phyloP scores from a whole-genome alignment of 2,329 filamentous ascomycete species.

The Ophiostoma triangulosporum region DNA sequence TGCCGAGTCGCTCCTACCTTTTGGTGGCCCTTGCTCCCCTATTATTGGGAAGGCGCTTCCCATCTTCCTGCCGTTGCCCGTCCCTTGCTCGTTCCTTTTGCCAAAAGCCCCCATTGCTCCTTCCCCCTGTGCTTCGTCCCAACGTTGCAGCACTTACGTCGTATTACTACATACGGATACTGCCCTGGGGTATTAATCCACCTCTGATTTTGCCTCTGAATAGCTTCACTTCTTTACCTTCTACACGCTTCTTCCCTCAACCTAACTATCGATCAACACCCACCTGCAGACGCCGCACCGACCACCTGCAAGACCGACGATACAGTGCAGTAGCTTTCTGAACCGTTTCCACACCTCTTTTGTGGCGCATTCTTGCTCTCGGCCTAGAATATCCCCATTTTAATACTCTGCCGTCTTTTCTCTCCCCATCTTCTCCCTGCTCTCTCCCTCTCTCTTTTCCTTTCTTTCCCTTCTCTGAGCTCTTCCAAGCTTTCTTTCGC shows the following conservation, averaged over 20 bases:
- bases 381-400: constrained; percentile 5
- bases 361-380: constrained; percentile 6
- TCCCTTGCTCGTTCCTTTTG: constrained; percentile 5
- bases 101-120: not conserved
- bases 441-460: not conserved
- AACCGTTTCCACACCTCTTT: constrained; percentile 3
- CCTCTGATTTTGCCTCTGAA: not conserved
- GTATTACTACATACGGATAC: not conserved
- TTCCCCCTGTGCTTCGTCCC: not conserved
- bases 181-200: no score
- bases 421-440: not conserved
- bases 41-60: constrained; percentile 6
- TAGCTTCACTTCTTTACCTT: not conserved
- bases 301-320: not conserved
- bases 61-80: constrained; percentile 4
- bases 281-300: not conserved
- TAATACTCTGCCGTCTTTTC: constrained; percentile 6
- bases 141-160: not conserved
- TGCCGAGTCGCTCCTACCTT: not conserved
- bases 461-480: constrained; percentile 1
- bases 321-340: not conserved
- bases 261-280: not conserved
- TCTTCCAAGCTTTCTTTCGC: constrained; percentile 1
- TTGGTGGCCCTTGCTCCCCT: constrained; percentile 3
- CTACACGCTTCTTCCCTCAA: not conserved